Evolutionary conservation across 331 rosid species (phyloP), one percentile per base, ranked within the genome.

Genomic region (Phaseolus coccineus): DNA sequence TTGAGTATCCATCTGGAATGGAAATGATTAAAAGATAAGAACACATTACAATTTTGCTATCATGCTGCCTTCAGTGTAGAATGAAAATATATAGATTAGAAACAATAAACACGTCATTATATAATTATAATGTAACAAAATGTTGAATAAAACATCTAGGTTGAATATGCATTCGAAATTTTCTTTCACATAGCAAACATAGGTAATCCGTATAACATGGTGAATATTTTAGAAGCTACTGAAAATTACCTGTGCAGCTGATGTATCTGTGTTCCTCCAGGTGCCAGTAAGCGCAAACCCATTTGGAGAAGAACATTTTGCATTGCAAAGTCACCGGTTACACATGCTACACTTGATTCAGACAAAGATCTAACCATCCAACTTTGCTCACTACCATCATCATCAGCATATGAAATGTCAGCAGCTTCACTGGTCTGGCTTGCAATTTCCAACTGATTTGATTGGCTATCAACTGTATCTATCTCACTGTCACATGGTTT

Each of bases 221-320:
- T 74, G 33, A 75, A 65, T 15, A 72, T 56, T 42, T 1, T 73
- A 61, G 73, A 78, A 57, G 56, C 73, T 59, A 59, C 8, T 6
- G 42, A 67, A 55, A 81, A 14, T 81, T 80, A 93, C 99, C 97
- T 90, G 33, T 96, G 98, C 37, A 93, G 90, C 85, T 89, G 88
- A 77, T 88, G 93, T 72, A 96, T 93, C 82, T 89, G 98, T 79
- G 88, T 62, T 80, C 99, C 99, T 63, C 97, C 98, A 22, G 98
- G 99, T 44, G 98, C 99, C 82, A 93, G 73, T 83, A 93, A 78
- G 58, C 97, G 96, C 81, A 96, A 84, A 79, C 97, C 97, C 94
- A 96, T 96, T 81, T 93, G 99, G 73, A 96, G 90, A 81, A 96
- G 89, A 77, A 91, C 98, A 82, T 96, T 96, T 84, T 96, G 99